phyloP scores from a whole-genome alignment of 208 protist species.

The Lotmaria passim region DNA sequence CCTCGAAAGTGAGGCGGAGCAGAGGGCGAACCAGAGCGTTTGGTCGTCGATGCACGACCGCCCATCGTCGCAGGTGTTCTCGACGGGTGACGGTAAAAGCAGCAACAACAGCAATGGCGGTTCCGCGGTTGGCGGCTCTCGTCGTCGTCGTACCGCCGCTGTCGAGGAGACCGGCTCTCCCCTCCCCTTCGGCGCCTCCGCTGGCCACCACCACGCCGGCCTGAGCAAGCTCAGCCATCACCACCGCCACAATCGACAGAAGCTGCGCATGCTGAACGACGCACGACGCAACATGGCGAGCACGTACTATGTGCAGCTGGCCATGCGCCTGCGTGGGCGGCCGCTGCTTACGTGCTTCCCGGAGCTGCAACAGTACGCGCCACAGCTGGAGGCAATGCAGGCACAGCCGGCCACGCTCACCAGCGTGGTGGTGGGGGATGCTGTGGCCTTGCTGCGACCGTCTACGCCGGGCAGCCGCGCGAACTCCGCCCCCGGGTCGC shows the following conservation, averaged over 20 bases:
- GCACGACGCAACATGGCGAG: slow-evolving; percentile 31
- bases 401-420: slow-evolving; percentile 10
- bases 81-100: not conserved
- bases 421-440: not conserved
- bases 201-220: no score
- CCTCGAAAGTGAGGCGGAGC: slow-evolving; percentile 23
- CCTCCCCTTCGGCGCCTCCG: no score
- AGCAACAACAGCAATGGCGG: not conserved
- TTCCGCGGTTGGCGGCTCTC: not conserved
- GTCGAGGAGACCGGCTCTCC: no score
- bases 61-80: not conserved
- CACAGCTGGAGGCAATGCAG: slow-evolving; percentile 28
- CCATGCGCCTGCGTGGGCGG: slow-evolving; percentile 45
- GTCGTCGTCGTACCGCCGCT: not conserved
- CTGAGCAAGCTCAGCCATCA: not conserved
- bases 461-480: not conserved
- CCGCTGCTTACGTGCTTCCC: slow-evolving; percentile 40
- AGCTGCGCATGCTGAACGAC: slow-evolving; percentile 28
- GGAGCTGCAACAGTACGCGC: slow-evolving; percentile 23
- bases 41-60: slow-evolving; percentile 8
- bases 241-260: not conserved
- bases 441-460: slow-evolving; percentile 10
- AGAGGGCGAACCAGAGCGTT: not conserved
- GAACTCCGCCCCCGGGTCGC: not conserved
- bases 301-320: slow-evolving; percentile 46